Conservation (phyloP, 805 yeast species). For the Lipomyces lipofer region DNA sequence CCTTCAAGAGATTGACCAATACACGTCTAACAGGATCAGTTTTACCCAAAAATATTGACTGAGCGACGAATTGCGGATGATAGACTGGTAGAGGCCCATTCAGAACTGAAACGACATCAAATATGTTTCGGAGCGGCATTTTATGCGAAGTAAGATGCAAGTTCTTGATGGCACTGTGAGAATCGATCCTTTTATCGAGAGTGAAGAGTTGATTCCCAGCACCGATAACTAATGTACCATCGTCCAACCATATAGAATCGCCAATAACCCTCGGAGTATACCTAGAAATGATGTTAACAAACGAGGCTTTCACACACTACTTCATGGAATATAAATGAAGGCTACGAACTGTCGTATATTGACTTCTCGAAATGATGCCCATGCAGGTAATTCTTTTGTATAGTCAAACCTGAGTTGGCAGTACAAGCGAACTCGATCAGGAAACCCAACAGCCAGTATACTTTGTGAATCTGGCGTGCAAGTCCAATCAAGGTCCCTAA, state of each 20-base stretch:
- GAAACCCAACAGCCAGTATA: constrained; percentile 78
- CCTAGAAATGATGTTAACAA: background rate
- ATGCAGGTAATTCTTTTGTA: constrained; percentile 75
- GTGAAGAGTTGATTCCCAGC: constrained; percentile 87
- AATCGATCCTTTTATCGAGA: constrained; percentile 68
- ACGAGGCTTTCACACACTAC: background rate
- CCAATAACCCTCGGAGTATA: constrained; percentile 77
- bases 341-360: constrained; percentile 60
- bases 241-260: constrained; percentile 82
- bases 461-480: constrained; percentile 64
- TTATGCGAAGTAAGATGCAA: constrained; percentile 58
- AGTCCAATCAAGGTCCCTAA: constrained; percentile 87
- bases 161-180: constrained; percentile 52
- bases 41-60: constrained; percentile 65
- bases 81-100: constrained; percentile 89
- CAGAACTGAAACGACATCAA: constrained; percentile 70
- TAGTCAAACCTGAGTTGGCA: constrained; percentile 87
- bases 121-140: constrained; percentile 44
- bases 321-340: no score
- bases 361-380: constrained; percentile 70
- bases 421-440: constrained; percentile 60
- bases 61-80: constrained; percentile 86
- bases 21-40: constrained; percentile 56
- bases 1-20: constrained; percentile 53
- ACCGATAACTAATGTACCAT: constrained; percentile 78